Evolutionary conservation across 257 asterid genomes (phyloP).

Genomic region (Solanum okadae): DNA sequence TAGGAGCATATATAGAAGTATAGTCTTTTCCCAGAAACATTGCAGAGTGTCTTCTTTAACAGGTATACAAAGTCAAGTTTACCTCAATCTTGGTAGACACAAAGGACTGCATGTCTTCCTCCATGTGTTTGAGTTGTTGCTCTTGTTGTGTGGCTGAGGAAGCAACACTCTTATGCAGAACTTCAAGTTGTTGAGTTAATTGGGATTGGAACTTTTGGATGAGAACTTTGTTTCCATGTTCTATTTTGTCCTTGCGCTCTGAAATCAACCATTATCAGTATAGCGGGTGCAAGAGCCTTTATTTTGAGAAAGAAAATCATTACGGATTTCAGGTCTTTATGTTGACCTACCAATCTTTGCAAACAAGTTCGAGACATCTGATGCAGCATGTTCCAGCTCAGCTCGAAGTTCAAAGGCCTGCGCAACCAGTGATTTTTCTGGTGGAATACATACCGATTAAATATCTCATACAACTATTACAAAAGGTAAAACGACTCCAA

Average conservation of each 20-base stretch:
- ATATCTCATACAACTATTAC: background rate
- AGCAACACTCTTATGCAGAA: slow-evolving; percentile 75
- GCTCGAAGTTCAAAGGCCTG: slow-evolving; percentile 85
- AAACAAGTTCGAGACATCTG: slow-evolving; percentile 81
- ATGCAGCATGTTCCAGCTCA: slow-evolving; percentile 83
- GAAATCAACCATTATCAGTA: slow-evolving; percentile 15
- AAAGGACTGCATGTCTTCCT: slow-evolving; percentile 92
- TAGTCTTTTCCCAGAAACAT: background rate
- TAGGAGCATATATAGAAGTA: background rate
- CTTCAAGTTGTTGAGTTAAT: slow-evolving; percentile 80
- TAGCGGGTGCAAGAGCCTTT: background rate
- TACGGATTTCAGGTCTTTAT: background rate
- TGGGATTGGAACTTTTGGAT: slow-evolving; percentile 75
- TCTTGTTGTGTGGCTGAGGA: slow-evolving; percentile 88
- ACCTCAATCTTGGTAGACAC: slow-evolving; percentile 87
- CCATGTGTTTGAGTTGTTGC: slow-evolving; percentile 77
- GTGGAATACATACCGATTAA: background rate
- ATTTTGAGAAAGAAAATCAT: background rate
- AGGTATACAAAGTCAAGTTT: background rate
- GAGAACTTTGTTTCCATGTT: slow-evolving; percentile 74
- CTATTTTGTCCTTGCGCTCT: slow-evolving; percentile 93
- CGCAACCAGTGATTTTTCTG: slow-evolving; percentile 90
- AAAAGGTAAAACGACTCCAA: background rate
- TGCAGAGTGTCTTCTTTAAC: background rate
- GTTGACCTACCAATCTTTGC: slow-evolving; percentile 73